Base-by-base conservation (phyloP, 163 green algal species). In the Scenedesmus sp. region DNA sequence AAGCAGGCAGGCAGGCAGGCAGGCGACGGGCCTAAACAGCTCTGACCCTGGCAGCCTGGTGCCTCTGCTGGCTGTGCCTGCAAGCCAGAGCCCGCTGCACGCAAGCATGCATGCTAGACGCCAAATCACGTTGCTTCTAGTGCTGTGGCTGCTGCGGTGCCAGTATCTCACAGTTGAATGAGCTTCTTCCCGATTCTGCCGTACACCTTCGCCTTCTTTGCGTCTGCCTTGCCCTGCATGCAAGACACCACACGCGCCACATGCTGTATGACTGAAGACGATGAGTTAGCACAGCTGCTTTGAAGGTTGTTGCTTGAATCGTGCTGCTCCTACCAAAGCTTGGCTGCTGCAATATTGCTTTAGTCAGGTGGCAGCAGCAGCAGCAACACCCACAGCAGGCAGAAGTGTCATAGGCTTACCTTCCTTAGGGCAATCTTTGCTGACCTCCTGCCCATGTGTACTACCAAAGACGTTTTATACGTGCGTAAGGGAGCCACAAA, bases 201-300 rank as follows among this genome's bases (percentile, higher is more conserved):
- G 89, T 98, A 99, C 33, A 99, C 92, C 93, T 99, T 99, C 42
- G 96, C 89, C 89, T 97, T 97, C 73, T 95, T 95, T 6, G 94
- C 94, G 82, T 97, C 95, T 61, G 93, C 91, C 76, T 96, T 96
- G 73, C 93, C 94, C 92, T 97, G 93, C 65, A 68, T 24, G 6
- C 13, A 53, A n/a, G 26, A 44, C 49, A 72, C 22, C 81, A 70
- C 81, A 76, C 26, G n/a, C 33, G 44, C 44, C 46, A 35, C 22
- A 22, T 73, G 81, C 24, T 87, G 30, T n/a, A 24, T 51, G 22
- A 83, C 4, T 51, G 10, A 46, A 44, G 12, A 10, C 33, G 22
- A 24, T 49, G 33, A n/a, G 13, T 46, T 46, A 24, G 24, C 22
- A 33, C 59, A 72, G 59, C 59, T 72, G 59, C 24, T 72, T 35